phyloP scores from a whole-genome alignment of 345 rosid genomes.

The Turnera subulata region DNA sequence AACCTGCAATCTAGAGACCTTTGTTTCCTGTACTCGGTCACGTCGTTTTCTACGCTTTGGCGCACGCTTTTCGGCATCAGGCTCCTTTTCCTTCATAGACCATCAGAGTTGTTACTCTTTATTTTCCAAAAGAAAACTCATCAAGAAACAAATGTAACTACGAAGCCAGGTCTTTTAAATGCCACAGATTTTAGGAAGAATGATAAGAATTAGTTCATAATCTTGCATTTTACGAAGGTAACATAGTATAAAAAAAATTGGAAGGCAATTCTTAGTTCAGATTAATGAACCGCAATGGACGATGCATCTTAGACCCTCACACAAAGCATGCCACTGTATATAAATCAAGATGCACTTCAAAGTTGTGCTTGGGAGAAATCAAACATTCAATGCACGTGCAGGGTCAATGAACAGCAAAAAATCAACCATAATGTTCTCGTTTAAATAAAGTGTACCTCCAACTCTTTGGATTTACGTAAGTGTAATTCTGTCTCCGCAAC shows the following conservation, averaged over 20 bases:
- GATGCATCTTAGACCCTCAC: too few species aligned
- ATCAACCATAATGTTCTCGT: background rate
- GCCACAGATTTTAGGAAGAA: background rate
- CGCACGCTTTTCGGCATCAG: slow-evolving; percentile 34
- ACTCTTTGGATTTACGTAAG: slow-evolving; percentile 54
- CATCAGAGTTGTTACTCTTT: background rate
- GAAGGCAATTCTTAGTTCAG: background rate
- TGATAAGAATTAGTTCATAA: background rate
- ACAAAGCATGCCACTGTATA: too few species aligned
- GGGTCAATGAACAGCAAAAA: slow-evolving; percentile 3
- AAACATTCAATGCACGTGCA: background rate
- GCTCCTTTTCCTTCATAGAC: slow-evolving; percentile 53
- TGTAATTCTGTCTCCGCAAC: slow-evolving; percentile 54
- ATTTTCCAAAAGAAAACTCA: background rate
- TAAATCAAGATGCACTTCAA: background rate
- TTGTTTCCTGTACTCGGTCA: slow-evolving; percentile 42
- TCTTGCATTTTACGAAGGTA: background rate
- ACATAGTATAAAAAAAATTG: background rate
- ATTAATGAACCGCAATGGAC: too few species aligned
- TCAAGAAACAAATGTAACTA: background rate
- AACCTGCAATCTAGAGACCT: slow-evolving; percentile 61
- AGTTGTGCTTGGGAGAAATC: background rate
- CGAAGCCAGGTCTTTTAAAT: background rate
- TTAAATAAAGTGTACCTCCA: slow-evolving; percentile 42
- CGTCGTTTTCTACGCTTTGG: slow-evolving; percentile 67